Evolutionary conservation across 2,329 filamentous ascomycete species (phyloP).

Genomic region (Aureobasidium subglaciale): DNA sequence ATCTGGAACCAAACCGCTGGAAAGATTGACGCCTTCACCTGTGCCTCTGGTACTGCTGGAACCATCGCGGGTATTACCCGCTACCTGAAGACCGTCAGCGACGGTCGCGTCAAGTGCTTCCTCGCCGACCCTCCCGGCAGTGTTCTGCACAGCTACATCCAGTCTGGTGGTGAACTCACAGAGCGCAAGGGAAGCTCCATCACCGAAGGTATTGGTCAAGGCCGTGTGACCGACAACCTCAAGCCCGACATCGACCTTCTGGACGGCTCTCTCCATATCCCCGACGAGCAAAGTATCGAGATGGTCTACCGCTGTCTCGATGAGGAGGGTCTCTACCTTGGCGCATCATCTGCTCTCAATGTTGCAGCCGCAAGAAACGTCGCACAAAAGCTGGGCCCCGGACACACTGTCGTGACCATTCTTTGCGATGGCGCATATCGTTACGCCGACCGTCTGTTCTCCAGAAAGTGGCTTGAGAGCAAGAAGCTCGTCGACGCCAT

Average conservation of each 20-base stretch:
- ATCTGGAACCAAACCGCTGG: constrained; percentile 91
- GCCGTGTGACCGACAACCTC: constrained; percentile 91
- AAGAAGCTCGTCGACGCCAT: constrained; percentile 79
- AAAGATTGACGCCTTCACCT: constrained; percentile 87
- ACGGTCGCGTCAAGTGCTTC: constrained; percentile 75
- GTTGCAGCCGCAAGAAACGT: constrained; percentile 93
- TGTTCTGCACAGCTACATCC: constrained; percentile 87
- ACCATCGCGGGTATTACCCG: constrained; percentile 84
- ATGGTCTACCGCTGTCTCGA: constrained; percentile 97
- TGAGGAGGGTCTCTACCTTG: constrained; percentile 91
- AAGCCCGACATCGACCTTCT: constrained; percentile 74
- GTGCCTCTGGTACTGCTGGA: constrained; percentile 85
- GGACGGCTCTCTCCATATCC: constrained; percentile 77
- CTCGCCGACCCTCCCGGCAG: constrained; percentile 91
- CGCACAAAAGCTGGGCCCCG: constrained; percentile 79
- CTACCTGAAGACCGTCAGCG: constrained; percentile 76
- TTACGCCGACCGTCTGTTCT: constrained; percentile 92
- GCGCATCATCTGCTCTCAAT: constrained; percentile 88
- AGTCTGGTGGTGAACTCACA: constrained; percentile 71
- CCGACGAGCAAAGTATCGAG: constrained; percentile 89
- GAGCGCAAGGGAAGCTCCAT: constrained; percentile 82
- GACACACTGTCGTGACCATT: constrained; percentile 86
- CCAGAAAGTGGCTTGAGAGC: constrained; percentile 76
- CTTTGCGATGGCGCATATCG: constrained; percentile 95
- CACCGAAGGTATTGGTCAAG: constrained; percentile 96